Base-by-base conservation (phyloP, 306 rosid genomes). In the Ormosia semicastrata region DNA sequence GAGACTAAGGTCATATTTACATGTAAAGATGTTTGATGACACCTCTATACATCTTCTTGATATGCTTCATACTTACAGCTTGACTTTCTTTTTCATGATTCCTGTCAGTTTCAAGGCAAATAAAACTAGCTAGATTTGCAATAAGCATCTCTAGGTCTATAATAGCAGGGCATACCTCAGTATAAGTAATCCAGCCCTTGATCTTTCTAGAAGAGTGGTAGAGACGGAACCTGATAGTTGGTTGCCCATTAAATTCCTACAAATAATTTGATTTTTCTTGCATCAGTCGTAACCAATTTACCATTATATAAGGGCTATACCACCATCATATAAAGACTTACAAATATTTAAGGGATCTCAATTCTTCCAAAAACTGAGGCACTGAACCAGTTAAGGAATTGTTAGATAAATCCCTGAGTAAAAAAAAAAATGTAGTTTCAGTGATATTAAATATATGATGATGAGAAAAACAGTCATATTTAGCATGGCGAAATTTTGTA, bases 171-270 rank as follows among this genome's bases (percentile, higher is more conserved):
- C 24, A 24, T 87, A 92, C 97, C 94, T 89, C 83, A 92, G 56
- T 33, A 15, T 76, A 75, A 92, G 93, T 58, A 78, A 62, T 46
- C 93, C 89, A 40, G 56, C 81, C 62, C 57, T 82, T 63, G 94
- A 82, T 87, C 87, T 90, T 49, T 80, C 73, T 4, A 54, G 4
- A 66, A 92, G 91, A 74, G 40, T 41, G 9, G 41, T 17, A n/a
- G 97, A 71, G 74, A 92, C 73, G 30, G 64, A 78, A 81, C 94
- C 94, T 41, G 93, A 86, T 71, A 90, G 80, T 12, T 85, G 91
- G 79, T 92, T 90, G 15, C 89, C 89, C 59, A 76, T 73, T 82
- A 92, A 85, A 53, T 82, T 66, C 92, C 92, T 90, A 78, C 81
- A 86, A 12, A 32, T 60, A 57, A 50, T 46, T 64, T 39, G 6